phyloP scores from a whole-genome alignment of 768 basidiomycete genomes.

The Favolaschia claudopus region DNA sequence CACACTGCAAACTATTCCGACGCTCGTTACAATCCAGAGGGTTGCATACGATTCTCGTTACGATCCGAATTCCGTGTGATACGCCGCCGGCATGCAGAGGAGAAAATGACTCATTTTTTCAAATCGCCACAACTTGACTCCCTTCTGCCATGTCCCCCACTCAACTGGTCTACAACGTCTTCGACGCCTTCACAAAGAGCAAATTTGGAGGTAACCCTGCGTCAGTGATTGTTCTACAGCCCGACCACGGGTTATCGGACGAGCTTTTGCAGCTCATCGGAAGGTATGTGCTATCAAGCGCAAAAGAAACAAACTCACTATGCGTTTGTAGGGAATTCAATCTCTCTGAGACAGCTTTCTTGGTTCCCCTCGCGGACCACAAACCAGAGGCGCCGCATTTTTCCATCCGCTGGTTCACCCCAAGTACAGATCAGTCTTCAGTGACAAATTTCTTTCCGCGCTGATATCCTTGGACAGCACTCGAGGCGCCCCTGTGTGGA shows the following conservation, averaged over 20 bases:
- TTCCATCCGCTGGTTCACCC: conserved; percentile 24
- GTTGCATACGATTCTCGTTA: too few species aligned
- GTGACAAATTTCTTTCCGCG: neutral
- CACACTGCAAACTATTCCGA: too few species aligned
- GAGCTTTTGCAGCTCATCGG: conserved; percentile 19
- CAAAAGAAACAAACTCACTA: too few species aligned
- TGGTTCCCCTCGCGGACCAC: conserved; percentile 23
- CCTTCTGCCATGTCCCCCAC: neutral
- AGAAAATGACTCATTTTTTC: neutral
- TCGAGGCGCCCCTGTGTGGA: conserved; percentile 23
- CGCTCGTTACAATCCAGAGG: too few species aligned
- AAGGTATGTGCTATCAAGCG: too few species aligned
- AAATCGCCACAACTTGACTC: neutral
- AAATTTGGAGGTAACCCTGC: conserved; percentile 22
- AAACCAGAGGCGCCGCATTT: conserved; percentile 20
- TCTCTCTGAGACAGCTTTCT: conserved; percentile 25
- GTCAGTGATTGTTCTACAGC: conserved; percentile 17
- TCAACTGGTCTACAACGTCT: conserved; percentile 12
- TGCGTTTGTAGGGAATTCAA: conserved; percentile 27
- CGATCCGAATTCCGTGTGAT: too few species aligned
- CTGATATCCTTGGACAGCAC: neutral
- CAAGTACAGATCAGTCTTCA: conserved; percentile 7
- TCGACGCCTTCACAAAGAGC: conserved; percentile 21
- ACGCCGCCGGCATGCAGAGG: too few species aligned
- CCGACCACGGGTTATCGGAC: conserved; percentile 22